Percentiles rank a stretch among this genome's conserved stretches.
Conservation (phyloP, 2,329 filamentous ascomycete genomes). For the Atkinsonella hypoxylon region DNA sequence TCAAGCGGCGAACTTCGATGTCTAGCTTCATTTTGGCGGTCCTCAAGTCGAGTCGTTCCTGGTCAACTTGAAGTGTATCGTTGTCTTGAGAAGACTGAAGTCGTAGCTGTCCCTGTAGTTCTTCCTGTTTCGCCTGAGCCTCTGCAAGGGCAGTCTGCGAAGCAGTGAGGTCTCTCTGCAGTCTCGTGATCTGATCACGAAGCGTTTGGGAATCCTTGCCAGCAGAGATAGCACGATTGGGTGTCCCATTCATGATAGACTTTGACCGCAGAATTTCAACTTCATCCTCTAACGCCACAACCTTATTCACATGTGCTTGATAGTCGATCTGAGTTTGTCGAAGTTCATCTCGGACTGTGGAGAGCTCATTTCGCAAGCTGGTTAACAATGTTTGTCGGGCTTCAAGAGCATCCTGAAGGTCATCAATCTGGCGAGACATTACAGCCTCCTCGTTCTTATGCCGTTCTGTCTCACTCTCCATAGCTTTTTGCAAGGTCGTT, state of each 20-base stretch:
- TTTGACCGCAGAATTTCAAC: slow-evolving; percentile 54
- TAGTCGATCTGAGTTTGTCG: slow-evolving; percentile 55
- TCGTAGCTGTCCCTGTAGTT: slow-evolving; percentile 49
- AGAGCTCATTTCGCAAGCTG: slow-evolving; percentile 53
- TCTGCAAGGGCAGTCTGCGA: slow-evolving; percentile 45
- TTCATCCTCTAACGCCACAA: slow-evolving; percentile 61
- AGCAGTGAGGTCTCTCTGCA: slow-evolving; percentile 48
- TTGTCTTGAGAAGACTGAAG: slow-evolving; percentile 42
- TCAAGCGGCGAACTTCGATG: slow-evolving; percentile 51
- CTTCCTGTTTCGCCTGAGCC: slow-evolving; percentile 52
- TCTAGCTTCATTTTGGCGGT: slow-evolving; percentile 58
- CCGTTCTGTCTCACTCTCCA: slow-evolving; percentile 59
- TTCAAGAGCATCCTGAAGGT: slow-evolving; percentile 59
- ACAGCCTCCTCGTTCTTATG: slow-evolving; percentile 60
- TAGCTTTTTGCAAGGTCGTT: slow-evolving; percentile 51
- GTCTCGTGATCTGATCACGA: slow-evolving; percentile 48
- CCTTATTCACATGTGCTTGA: slow-evolving; percentile 49
- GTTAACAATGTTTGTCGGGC: slow-evolving; percentile 54
- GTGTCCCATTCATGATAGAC: background rate
- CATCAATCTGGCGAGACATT: slow-evolving; percentile 61
- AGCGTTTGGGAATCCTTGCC: slow-evolving; percentile 49
- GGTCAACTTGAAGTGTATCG: slow-evolving; percentile 50
- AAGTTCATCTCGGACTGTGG: slow-evolving; percentile 54
- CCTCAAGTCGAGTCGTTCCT: slow-evolving; percentile 57
- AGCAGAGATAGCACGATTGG: slow-evolving; percentile 38